Evolutionary conservation across 208 protist species (phyloP).

Genomic region (Angomonas ambiguus): DNA sequence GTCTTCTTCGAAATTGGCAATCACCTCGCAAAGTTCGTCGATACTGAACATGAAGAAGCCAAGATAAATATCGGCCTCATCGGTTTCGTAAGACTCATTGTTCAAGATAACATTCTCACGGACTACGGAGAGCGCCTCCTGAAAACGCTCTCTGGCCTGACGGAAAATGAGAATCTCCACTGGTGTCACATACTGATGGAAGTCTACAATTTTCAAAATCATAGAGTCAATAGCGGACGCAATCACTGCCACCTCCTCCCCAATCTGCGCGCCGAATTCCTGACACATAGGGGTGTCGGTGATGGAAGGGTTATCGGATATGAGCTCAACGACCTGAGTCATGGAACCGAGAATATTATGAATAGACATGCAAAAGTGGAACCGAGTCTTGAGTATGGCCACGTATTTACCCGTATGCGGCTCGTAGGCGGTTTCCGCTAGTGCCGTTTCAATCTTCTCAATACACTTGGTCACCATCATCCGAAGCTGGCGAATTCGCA

Average conservation of each 20-base stretch:
- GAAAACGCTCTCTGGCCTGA: conserved; percentile 73
- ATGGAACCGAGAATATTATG: conserved; percentile 78
- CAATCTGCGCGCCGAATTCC: conserved; percentile 62
- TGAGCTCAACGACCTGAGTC: conserved; percentile 76
- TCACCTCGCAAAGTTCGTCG: conserved; percentile 83
- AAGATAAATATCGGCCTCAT: conserved; percentile 84
- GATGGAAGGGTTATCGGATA: conserved; percentile 52
- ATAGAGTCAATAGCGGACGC: conserved; percentile 86
- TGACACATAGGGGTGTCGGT: conserved; percentile 81
- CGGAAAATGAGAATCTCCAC: conserved; percentile 75
- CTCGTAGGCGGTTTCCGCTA: conserved; percentile 77
- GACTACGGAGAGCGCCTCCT: conserved; percentile 75
- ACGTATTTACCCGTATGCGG: conserved; percentile 72
- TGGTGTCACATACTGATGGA: conserved; percentile 51
- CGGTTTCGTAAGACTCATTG: conserved; percentile 89
- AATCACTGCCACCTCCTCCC: conserved; percentile 72
- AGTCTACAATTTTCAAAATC: conserved; percentile 89
- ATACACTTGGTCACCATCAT: conserved; percentile 69
- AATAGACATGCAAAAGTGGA: conserved; percentile 69
- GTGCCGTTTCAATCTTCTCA: conserved; percentile 48
- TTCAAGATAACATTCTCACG: conserved; percentile 86
- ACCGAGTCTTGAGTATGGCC: conserved; percentile 49
- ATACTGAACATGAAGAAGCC: conserved; percentile 91
- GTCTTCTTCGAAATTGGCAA: conserved; percentile 63
- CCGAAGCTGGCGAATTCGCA: conserved; percentile 79